Percentiles rank a stretch among this genome's conserved stretches.
Conservation (phyloP, 768 basidiomycete genomes). For the Leccinum imitatum region DNA sequence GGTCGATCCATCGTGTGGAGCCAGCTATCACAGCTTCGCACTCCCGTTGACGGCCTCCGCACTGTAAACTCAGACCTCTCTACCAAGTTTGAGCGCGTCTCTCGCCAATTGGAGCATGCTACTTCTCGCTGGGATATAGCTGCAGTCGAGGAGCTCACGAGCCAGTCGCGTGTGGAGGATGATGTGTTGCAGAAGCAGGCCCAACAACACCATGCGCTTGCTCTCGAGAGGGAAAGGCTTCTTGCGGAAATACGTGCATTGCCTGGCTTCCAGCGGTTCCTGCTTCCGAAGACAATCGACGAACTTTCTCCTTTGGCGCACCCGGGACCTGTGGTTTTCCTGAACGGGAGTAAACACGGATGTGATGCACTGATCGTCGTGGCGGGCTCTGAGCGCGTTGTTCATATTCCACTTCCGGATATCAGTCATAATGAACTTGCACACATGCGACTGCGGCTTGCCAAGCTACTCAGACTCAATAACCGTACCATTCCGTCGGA, state of each 20-base stretch:
- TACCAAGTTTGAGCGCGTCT: background rate
- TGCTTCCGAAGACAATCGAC: background rate
- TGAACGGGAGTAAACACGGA: background rate
- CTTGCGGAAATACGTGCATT: background rate
- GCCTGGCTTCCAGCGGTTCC: background rate
- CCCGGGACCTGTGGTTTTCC: background rate
- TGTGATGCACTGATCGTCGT: background rate
- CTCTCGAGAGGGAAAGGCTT: background rate
- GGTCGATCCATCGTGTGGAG: background rate
- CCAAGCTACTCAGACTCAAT: background rate
- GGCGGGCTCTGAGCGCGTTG: background rate
- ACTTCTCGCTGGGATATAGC: background rate
- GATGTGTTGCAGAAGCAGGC: background rate
- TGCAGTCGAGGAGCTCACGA: background rate
- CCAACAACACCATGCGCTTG: background rate
- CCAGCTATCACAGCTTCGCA: background rate
- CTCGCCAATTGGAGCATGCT: background rate
- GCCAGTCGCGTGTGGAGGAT: background rate
- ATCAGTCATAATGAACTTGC: background rate
- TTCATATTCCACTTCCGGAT: background rate
- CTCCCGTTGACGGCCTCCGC: background rate
- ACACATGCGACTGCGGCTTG: background rate
- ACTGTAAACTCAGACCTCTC: background rate
- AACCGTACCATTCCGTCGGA: background rate
- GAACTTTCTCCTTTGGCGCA: background rate